phyloP scores from a whole-genome alignment of 2,329 filamentous ascomycete genomes.

The Rugonectria rugulosa region DNA sequence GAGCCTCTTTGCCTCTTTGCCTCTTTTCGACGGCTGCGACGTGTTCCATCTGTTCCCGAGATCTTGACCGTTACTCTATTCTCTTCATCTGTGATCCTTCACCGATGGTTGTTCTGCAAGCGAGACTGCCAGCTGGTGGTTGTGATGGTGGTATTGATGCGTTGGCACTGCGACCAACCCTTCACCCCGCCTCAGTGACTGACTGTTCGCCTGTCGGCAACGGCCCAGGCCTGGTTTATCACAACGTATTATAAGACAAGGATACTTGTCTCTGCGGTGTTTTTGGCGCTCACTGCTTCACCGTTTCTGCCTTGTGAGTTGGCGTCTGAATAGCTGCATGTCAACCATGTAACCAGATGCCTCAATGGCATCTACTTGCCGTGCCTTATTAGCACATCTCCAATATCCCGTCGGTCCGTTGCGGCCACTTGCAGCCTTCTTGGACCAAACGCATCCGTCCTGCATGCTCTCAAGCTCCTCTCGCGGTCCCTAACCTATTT shows the following conservation, averaged over 20 bases:
- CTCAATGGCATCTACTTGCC: no score
- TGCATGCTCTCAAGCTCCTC: no score
- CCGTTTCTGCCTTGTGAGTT: neutral
- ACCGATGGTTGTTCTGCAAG: neutral
- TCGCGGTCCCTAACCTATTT: slow-evolving; percentile 2
- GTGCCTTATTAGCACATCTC: neutral
- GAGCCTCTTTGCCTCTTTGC: neutral
- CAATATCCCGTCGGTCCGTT: no score
- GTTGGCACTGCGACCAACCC: slow-evolving; percentile 15
- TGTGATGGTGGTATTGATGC: slow-evolving; percentile 15
- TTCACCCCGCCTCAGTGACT: slow-evolving; percentile 14
- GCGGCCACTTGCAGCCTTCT: no score
- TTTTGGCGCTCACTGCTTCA: neutral
- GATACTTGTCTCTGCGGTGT: slow-evolving; percentile 5
- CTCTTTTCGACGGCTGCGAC: no score
- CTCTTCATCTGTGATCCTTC: neutral
- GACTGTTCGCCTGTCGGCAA: slow-evolving; percentile 11
- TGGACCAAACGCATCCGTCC: no score
- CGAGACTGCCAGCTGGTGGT: neutral
- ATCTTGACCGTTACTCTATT: neutral
- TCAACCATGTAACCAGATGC: no score
- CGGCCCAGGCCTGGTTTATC: slow-evolving; percentile 8
- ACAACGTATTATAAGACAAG: slow-evolving; percentile 19
- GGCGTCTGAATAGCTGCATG: no score
- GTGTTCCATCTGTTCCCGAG: no score